Conservation (phyloP, 192 early-diverging fungal species). For the Dissophora ornata region DNA sequence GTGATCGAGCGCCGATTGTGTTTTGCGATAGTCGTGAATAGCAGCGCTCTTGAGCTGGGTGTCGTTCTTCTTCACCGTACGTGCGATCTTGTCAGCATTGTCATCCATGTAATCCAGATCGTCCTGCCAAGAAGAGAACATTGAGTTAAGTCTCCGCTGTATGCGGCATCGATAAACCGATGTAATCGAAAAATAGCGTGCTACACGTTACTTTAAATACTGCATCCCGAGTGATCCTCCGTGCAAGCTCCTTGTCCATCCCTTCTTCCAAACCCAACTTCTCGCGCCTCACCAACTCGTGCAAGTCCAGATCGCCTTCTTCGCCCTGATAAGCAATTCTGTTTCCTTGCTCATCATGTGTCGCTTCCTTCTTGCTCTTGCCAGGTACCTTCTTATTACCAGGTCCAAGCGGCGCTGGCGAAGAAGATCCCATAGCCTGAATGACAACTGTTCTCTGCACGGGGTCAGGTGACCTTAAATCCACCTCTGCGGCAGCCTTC, state of each 20-base stretch:
- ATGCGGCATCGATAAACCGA: too few relatives aligned
- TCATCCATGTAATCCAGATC: conserved; percentile 96
- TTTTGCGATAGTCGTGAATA: conserved; percentile 72
- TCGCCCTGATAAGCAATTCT: conserved; percentile 69
- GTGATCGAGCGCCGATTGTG: conserved; percentile 71
- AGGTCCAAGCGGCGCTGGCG: conserved; percentile 30
- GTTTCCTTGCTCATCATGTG: conserved; percentile 73
- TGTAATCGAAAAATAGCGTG: too few relatives aligned
- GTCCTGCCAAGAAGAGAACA: conserved; percentile 59
- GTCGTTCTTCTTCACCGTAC: conserved; percentile 67
- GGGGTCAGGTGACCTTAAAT: conserved; percentile 12
- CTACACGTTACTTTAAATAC: conserved; percentile 69
- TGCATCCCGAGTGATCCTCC: conserved; percentile 75
- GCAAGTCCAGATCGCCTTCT: conserved; percentile 65
- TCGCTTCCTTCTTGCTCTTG: conserved; percentile 62
- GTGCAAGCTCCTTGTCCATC: conserved; percentile 77
- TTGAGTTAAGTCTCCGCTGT: too few relatives aligned
- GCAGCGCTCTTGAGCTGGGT: conserved; percentile 59
- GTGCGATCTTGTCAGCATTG: conserved; percentile 78
- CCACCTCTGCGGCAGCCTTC: conserved; percentile 49
- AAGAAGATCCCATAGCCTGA: conserved; percentile 52
- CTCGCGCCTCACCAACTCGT: conserved; percentile 79
- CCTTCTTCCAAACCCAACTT: conserved; percentile 59
- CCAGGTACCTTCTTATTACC: conserved; percentile 56
- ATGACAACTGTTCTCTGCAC: conserved; percentile 49